A percentile compares a stretch with the other conserved stretches of the same genome.
These are phyloP conservation scores for Microthlaspi erraticum DNA, from an alignment of 345 rosid genomes.

Conservation along the genomic window DNA sequence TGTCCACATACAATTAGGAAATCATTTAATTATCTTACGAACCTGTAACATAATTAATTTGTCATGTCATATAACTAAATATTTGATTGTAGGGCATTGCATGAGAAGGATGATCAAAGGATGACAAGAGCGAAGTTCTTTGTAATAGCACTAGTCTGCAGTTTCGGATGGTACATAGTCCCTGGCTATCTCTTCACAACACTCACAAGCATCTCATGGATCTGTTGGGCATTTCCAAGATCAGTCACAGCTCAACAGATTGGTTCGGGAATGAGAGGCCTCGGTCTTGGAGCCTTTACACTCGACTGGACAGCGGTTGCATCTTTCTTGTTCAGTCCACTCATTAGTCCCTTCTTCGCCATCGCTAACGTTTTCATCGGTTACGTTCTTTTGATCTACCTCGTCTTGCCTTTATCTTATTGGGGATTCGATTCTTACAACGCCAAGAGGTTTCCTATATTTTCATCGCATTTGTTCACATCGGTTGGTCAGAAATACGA, in stretches of 20 bases:
- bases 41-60: background rate
- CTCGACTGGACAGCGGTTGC: constrained; percentile 86
- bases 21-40: background rate
- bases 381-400: constrained; percentile 63
- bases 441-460: constrained; percentile 74
- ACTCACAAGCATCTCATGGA: constrained; percentile 82
- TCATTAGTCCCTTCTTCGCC: constrained; percentile 87
- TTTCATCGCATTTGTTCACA: constrained; percentile 82
- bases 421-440: constrained; percentile 73
- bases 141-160: constrained; percentile 67
- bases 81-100: constrained; percentile 67
- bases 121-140: constrained; percentile 88
- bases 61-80: no score
- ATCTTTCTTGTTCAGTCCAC: constrained; percentile 85
- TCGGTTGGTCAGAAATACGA: constrained; percentile 62
- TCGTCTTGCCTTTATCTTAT: constrained; percentile 65
- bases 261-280: constrained; percentile 87
- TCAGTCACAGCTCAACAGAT: constrained; percentile 86
- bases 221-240: constrained; percentile 81
- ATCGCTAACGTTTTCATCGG: constrained; percentile 67
- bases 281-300: constrained; percentile 81
- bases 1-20: background rate
- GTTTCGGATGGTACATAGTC: constrained; percentile 72
- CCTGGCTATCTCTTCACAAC: constrained; percentile 89
- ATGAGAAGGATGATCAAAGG: constrained; percentile 73